Evolutionary conservation across 371 early-diverging fungal genomes (phyloP).

Genomic region (Zancudomyces culisetae): DNA sequence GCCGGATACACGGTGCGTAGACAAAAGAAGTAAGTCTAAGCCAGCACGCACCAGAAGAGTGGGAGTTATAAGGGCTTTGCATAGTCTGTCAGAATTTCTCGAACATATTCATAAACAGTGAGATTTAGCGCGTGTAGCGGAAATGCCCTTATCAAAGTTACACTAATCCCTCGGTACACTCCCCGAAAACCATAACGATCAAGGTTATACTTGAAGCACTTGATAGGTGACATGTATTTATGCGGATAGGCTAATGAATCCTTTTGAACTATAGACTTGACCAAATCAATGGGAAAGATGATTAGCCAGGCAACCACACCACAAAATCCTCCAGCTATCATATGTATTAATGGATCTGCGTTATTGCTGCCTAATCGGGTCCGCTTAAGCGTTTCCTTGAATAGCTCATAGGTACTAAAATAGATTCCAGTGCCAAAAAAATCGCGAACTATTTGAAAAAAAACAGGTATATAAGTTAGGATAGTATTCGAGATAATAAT

Average conservation of each 20-base stretch:
- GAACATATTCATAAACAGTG: slow-evolving; percentile 51
- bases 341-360: slow-evolving; percentile 43
- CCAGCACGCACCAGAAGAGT: too few relatives aligned
- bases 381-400: slow-evolving; percentile 35
- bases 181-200: slow-evolving; percentile 33
- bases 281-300: slow-evolving; percentile 57
- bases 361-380: slow-evolving; percentile 22
- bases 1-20: too few relatives aligned
- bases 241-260: slow-evolving; percentile 35
- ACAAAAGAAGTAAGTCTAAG: too few relatives aligned
- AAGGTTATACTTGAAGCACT: slow-evolving; percentile 32
- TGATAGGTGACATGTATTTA: slow-evolving; percentile 23
- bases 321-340: slow-evolving; percentile 52
- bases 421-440: slow-evolving; percentile 54
- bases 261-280: slow-evolving; percentile 54
- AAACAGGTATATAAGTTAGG: too few relatives aligned
- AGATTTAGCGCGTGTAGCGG: slow-evolving; percentile 68
- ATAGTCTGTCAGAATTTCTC: slow-evolving; percentile 6
- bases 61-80: neutral
- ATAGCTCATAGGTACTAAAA: slow-evolving; percentile 52
- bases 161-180: slow-evolving; percentile 50
- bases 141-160: slow-evolving; percentile 55
- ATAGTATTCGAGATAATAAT: too few relatives aligned
- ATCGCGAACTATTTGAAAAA: slow-evolving; percentile 33
- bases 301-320: slow-evolving; percentile 59